These are phyloP conservation scores for Plenodomus tracheiphilus DNA, from an alignment of 2,329 filamentous ascomycete genomes.

Conservation along the genomic window DNA sequence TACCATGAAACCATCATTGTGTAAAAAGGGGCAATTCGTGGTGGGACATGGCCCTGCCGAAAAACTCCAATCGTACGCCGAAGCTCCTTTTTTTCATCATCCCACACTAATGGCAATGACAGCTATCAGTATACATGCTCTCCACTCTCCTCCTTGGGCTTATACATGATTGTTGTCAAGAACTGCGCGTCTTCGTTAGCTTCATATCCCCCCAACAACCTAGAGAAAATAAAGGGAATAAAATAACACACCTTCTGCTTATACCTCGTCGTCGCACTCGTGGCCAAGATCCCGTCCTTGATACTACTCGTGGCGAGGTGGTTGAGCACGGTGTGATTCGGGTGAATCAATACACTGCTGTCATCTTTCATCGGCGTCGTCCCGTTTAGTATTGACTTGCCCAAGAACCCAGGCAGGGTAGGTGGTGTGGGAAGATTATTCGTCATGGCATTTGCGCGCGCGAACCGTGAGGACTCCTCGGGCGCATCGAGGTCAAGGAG, in stretches of 20 bases:
- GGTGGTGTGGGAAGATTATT: slow-evolving; percentile 83
- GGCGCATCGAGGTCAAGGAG: slow-evolving; percentile 83
- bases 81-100: too few species aligned
- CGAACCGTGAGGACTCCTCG: slow-evolving; percentile 75
- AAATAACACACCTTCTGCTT: slow-evolving; percentile 75
- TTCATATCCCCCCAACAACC: too few species aligned
- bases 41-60: too few species aligned
- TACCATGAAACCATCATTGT: too few species aligned
- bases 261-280: slow-evolving; percentile 96
- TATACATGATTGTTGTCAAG: slow-evolving; percentile 96
- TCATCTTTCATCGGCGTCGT: slow-evolving; percentile 94
- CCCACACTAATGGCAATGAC: too few species aligned
- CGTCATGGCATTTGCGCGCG: slow-evolving; percentile 73
- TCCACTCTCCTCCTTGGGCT: slow-evolving; percentile 66
- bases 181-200: slow-evolving; percentile 64
- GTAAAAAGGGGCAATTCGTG: too few species aligned
- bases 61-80: too few species aligned
- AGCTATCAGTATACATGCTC: slow-evolving; percentile 3
- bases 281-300: slow-evolving; percentile 92
- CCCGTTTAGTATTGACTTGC: slow-evolving; percentile 92
- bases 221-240: neutral
- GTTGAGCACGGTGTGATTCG: slow-evolving; percentile 95
- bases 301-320: slow-evolving; percentile 97
- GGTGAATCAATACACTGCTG: slow-evolving; percentile 94
- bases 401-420: slow-evolving; percentile 83